A percentile compares a stretch with the other conserved stretches of the same genome.
Evolutionary conservation across 192 early-diverging fungal genomes (phyloP).

Genomic region (Coemansia sp.): DNA sequence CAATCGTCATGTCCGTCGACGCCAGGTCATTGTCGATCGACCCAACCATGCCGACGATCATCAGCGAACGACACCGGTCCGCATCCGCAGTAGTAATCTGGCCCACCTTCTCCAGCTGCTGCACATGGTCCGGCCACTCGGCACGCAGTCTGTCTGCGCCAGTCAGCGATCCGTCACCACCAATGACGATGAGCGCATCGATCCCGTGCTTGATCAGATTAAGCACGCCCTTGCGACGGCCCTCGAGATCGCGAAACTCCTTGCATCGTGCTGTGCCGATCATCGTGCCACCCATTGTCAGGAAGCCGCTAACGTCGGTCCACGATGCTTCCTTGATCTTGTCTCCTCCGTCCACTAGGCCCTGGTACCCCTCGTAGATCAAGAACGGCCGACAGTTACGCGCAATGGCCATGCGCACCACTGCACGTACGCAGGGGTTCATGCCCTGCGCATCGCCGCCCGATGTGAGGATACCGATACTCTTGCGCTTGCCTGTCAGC

Average conservation of each 20-base stretch:
- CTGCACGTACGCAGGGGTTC: constrained; percentile 92
- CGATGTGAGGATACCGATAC: constrained; percentile 90
- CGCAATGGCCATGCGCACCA: constrained; percentile 84
- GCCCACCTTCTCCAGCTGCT: constrained; percentile 66
- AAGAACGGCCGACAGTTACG: constrained; percentile 81
- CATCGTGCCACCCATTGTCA: constrained; percentile 85
- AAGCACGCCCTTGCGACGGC: constrained; percentile 76
- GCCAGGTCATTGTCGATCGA: constrained; percentile 97
- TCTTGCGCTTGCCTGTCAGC: constrained; percentile 53
- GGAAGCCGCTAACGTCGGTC: constrained; percentile 88
- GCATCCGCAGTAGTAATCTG: constrained; percentile 63
- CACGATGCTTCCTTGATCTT: constrained; percentile 82
- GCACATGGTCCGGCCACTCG: constrained; percentile 86
- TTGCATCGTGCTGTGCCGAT: constrained; percentile 93
- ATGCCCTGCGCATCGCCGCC: constrained; percentile 98
- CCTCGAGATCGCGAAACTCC: constrained; percentile 80
- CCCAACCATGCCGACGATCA: constrained; percentile 95
- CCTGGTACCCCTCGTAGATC: constrained; percentile 96
- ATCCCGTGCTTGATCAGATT: constrained; percentile 92
- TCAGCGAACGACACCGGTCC: constrained; percentile 65
- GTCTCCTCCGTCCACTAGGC: constrained; percentile 89
- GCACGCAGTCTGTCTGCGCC: constrained; percentile 88
- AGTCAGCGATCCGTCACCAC: constrained; percentile 96
- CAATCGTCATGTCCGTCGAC: constrained; percentile 92
- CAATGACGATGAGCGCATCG: constrained; percentile 92